Percentiles rank a stretch among this genome's conserved stretches.
Conservation (phyloP, 768 basidiomycete species). For the Chalciporus piperatus region DNA sequence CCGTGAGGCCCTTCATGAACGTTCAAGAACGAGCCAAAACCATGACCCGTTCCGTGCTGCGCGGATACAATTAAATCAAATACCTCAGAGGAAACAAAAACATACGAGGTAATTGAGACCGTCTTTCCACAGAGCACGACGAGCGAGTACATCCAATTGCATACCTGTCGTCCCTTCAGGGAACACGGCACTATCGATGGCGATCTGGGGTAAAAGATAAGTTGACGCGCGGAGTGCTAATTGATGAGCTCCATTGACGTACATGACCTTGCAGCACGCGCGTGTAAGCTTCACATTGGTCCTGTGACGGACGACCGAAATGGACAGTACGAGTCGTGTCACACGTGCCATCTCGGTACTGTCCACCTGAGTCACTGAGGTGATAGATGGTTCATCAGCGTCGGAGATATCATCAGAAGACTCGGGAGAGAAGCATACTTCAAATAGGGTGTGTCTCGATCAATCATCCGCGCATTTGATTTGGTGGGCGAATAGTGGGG, state of each 20-base stretch:
- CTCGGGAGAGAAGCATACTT: constrained; percentile 53
- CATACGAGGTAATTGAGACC: constrained; percentile 76
- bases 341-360: constrained; percentile 88
- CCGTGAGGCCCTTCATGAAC: constrained; percentile 85
- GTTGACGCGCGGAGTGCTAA: constrained; percentile 12
- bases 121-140: constrained; percentile 84
- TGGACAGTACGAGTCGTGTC: constrained; percentile 81
- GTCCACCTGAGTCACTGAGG: constrained; percentile 85
- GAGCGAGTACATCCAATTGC: constrained; percentile 86
- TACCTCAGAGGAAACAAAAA: constrained; percentile 1
- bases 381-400: constrained; percentile 13
- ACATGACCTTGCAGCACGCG: constrained; percentile 96
- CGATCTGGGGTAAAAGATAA: constrained; percentile 57
- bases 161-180: constrained; percentile 85
- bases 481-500: constrained; percentile 89
- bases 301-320: constrained; percentile 83
- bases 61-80: constrained; percentile 18
- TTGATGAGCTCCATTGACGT: constrained; percentile 36
- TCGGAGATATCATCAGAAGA: constrained; percentile 11
- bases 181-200: constrained; percentile 86
- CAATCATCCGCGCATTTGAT: constrained; percentile 66
- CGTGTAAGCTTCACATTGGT: constrained; percentile 89
- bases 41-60: constrained; percentile 90
- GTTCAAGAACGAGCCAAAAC: constrained; percentile 82
- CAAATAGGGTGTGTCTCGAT: constrained; percentile 78